These are phyloP conservation scores for Xylaria sp. DNA, from an alignment of 2,329 filamentous ascomycete species.

Conservation along the genomic window DNA sequence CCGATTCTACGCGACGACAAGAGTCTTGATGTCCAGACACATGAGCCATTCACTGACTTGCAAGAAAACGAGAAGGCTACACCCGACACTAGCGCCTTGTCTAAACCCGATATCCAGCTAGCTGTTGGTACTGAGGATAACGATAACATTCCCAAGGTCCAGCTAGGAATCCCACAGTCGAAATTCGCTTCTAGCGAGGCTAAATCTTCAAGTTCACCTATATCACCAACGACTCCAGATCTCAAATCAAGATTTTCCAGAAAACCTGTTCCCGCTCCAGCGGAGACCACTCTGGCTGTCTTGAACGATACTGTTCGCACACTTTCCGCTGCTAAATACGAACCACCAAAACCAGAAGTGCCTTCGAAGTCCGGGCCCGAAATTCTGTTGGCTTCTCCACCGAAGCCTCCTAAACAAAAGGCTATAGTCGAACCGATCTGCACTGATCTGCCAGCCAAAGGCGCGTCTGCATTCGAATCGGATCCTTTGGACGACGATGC, in stretches of 20 bases:
- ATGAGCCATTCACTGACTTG: constrained; percentile 12
- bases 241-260: constrained; percentile 60
- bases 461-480: constrained; percentile 51
- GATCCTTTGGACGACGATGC: constrained; percentile 73
- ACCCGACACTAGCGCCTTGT: constrained; percentile 6
- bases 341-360: constrained; percentile 35
- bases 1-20: constrained; percentile 11
- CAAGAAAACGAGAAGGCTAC: constrained; percentile 16
- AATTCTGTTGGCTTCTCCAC: constrained; percentile 42
- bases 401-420: constrained; percentile 52
- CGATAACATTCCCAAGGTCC: constrained; percentile 39
- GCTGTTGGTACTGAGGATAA: constrained; percentile 28
- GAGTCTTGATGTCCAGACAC: constrained; percentile 5
- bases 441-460: constrained; percentile 57
- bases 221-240: constrained; percentile 46
- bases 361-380: constrained; percentile 32
- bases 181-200: constrained; percentile 46
- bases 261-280: constrained; percentile 50
- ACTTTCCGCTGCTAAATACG: constrained; percentile 20
- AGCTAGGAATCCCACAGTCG: constrained; percentile 44
- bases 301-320: constrained; percentile 22
- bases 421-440: constrained; percentile 65
- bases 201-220: constrained; percentile 43
- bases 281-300: constrained; percentile 39
- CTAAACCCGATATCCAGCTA: constrained; percentile 11